phyloP scores from a whole-genome alignment of 805 yeast species.

The Kodamaea fukazawae region DNA sequence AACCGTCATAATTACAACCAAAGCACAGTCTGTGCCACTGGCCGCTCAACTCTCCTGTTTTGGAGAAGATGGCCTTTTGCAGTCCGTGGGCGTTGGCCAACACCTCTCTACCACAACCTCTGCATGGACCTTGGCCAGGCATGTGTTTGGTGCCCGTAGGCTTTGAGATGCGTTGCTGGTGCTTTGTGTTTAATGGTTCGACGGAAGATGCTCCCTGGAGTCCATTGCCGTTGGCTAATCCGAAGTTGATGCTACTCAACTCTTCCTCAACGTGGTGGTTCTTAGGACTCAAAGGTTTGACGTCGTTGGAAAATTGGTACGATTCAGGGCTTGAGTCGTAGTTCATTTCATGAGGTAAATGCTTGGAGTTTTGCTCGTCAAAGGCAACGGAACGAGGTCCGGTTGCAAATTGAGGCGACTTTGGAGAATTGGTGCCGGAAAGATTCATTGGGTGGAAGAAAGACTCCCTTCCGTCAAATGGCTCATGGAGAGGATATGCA shows the following conservation, averaged over 20 bases:
- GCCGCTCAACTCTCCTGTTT: slow-evolving; percentile 78
- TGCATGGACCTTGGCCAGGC: slow-evolving; percentile 77
- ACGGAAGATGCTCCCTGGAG: background rate
- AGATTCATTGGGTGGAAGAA: slow-evolving; percentile 3
- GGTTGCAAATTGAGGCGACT: background rate
- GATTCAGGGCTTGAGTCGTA: background rate
- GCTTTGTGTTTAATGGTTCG: no score
- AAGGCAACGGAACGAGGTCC: slow-evolving; percentile 5
- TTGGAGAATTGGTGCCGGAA: background rate
- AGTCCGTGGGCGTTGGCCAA: slow-evolving; percentile 33
- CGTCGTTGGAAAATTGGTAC: slow-evolving; percentile 8
- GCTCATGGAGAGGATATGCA: slow-evolving; percentile 8
- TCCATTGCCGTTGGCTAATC: background rate
- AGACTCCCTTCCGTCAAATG: slow-evolving; percentile 8
- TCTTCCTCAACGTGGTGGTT: slow-evolving; percentile 33
- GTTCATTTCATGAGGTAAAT: background rate
- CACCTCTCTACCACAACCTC: slow-evolving; percentile 63
- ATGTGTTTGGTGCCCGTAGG: slow-evolving; percentile 8
- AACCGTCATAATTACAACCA: slow-evolving; percentile 54
- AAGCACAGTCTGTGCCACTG: slow-evolving; percentile 95
- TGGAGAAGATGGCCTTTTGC: slow-evolving; percentile 73
- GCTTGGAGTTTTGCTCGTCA: background rate
- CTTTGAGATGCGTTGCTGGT: background rate
- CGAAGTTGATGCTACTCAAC: slow-evolving; percentile 28
- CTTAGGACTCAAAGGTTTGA: slow-evolving; percentile 35